A percentile compares a stretch with the other conserved stretches of the same genome.
Evolutionary conservation across 192 early-diverging fungal species (phyloP).

Genomic region (Piromyces finnis): DNA sequence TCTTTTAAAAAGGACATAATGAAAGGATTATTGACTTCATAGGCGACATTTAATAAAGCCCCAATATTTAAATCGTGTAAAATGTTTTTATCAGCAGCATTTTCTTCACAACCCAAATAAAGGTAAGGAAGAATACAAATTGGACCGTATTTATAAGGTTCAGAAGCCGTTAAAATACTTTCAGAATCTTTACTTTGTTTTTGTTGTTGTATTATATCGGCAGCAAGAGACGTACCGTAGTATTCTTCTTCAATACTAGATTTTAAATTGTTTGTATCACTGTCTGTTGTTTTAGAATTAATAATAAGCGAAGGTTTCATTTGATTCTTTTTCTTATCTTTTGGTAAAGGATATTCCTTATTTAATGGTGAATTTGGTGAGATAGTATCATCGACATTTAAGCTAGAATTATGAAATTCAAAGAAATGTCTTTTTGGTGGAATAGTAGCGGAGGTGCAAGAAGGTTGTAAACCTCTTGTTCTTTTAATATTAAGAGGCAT

Average conservation of each 20-base stretch:
- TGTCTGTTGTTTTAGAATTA: no score
- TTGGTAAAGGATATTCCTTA: not conserved
- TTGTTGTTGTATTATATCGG: not conserved
- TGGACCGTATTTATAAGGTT: slow-evolving; percentile 33
- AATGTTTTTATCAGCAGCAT: slow-evolving; percentile 26
- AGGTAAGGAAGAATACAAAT: slow-evolving; percentile 41
- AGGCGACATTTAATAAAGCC: slow-evolving; percentile 58
- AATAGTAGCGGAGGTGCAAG: not conserved
- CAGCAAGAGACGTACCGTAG: not conserved
- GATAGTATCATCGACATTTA: not conserved
- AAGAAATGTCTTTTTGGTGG: not conserved
- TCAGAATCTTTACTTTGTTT: not conserved
- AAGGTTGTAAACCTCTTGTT: not conserved
- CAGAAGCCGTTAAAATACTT: not conserved
- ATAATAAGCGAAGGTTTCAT: not conserved
- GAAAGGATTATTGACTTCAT: slow-evolving; percentile 44
- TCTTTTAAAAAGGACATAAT: not conserved
- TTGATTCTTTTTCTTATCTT: not conserved
- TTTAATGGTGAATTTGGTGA: not conserved
- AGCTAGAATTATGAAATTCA: not conserved
- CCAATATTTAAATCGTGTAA: slow-evolving; percentile 29
- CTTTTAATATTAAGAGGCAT: not conserved
- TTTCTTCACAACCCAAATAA: slow-evolving; percentile 45
- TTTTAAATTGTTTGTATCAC: no score
- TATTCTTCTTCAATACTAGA: not conserved